Conservation (phyloP, 2,329 filamentous ascomycete genomes). For the Colletotrichum acutatum region DNA sequence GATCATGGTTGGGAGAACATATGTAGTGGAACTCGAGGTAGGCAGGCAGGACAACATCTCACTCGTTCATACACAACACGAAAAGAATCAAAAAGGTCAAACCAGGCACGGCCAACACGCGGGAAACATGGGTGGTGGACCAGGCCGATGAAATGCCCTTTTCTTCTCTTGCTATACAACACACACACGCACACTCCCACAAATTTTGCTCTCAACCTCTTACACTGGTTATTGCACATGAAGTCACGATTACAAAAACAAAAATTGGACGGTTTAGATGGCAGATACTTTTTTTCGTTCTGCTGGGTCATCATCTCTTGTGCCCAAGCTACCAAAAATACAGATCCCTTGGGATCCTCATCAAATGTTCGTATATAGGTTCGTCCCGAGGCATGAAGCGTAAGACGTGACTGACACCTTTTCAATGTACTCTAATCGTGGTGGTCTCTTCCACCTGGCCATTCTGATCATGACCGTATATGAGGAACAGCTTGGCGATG, state of each 20-base stretch:
- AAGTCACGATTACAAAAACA: slow-evolving; percentile 21
- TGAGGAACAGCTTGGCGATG: neutral
- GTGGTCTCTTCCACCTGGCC: neutral
- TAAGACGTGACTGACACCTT: neutral
- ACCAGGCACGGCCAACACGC: neutral
- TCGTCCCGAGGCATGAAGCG: neutral
- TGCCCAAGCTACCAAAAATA: slow-evolving; percentile 1
- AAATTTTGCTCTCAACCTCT: neutral
- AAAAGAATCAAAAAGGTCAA: neutral
- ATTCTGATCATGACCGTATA: neutral
- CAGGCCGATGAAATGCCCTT: neutral
- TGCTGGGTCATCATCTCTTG: neutral
- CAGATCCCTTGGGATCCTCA: slow-evolving; percentile 6
- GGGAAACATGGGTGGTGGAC: neutral
- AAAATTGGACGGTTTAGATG: slow-evolving; percentile 18
- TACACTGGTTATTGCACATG: slow-evolving; percentile 19
- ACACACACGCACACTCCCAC: neutral
- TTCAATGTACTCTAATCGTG: neutral
- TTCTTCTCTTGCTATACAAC: neutral
- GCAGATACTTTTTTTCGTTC: slow-evolving; percentile 6
- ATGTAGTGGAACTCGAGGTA: neutral
- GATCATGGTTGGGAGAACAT: neutral
- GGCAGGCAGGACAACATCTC: neutral
- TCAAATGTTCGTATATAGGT: neutral
- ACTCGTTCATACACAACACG: neutral